Base-by-base conservation (phyloP, 768 basidiomycete species). In the Hygrocybe punicea region DNA sequence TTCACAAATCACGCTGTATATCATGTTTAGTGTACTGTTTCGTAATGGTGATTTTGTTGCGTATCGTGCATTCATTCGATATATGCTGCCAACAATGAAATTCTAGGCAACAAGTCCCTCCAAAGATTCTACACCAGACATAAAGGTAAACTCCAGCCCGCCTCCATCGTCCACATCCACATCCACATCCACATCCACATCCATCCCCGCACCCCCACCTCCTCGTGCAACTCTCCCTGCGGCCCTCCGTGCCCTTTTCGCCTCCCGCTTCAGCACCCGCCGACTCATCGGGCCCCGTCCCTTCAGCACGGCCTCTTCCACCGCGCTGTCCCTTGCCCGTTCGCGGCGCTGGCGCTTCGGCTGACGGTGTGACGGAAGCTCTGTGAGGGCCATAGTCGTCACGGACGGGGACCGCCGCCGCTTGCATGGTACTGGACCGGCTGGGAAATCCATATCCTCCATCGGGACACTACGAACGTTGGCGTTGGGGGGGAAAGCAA, bases 261-360 rank as follows among this genome's bases (percentile, higher is more conserved):
- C 80, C 45, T 84, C 85, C 65, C 73, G 79, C 73, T 88, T 89
- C 63, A 89, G 62, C 61, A 76, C 72, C 63, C 75, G 78, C 58
- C 87, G 72, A 55, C 76, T 82, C 59, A 90, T 60, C 13, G 87
- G 86, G 66, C 87, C 87, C 55, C 79, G 73, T 57, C 67, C 65
- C 11, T 78, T 78, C 79, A 84, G 82, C 21, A 77, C 63, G 24
- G 79, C 78, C 58, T 83, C 72, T 6, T 69, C 70, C 37, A 82
- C 79, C 4, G 79, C 78, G 6, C 76, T 75, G 56, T 87, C 79
- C 59, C 85, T 83, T 6, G 73, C 69, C 7, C 80, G 80, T 11
- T 83, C 62, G 40, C 74, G 82, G 13, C 86, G 78, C 54, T 82
- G 77, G 8, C 86, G 83, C 65, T 87, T 88, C 1, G 85, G 83